A percentile compares a stretch with the other conserved stretches of the same genome.
Conservation (phyloP, 2,329 filamentous ascomycete genomes). For the Xylariomycetidae sp. region DNA sequence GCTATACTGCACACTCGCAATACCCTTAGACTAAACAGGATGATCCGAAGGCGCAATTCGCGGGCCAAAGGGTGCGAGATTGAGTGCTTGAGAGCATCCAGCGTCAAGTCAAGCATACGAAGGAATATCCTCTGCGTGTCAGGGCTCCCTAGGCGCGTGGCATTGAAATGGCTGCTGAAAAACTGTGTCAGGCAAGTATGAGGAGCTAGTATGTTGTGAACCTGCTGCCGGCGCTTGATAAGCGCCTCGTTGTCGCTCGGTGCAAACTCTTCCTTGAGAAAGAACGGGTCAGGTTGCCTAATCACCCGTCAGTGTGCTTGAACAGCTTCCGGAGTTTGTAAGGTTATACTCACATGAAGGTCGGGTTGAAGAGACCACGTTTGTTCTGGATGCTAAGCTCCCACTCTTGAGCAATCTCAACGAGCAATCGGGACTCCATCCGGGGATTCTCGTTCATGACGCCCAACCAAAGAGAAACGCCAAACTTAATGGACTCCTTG, state of each 20-base stretch:
- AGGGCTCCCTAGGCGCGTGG: conserved; percentile 75
- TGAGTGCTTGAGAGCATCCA: conserved; percentile 66
- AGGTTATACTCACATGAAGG: conserved; percentile 48
- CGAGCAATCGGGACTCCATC: conserved; percentile 78
- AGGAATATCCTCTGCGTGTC: conserved; percentile 78
- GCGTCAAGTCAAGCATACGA: conserved; percentile 71
- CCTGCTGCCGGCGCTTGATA: conserved; percentile 67
- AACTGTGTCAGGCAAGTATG: conserved; percentile 84
- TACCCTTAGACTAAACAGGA: conserved; percentile 76
- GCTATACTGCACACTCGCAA: conserved; percentile 66
- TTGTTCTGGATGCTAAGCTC: conserved; percentile 73
- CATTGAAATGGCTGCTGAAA: conserved; percentile 89
- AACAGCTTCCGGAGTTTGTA: background rate
- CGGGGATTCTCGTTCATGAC: conserved; percentile 93
- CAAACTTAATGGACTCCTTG: conserved; percentile 91
- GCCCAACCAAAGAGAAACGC: conserved; percentile 91
- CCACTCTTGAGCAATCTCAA: conserved; percentile 86
- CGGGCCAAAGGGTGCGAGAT: conserved; percentile 78
- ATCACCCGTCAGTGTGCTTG: conserved; percentile 32
- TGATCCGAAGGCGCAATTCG: conserved; percentile 84
- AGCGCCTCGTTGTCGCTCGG: conserved; percentile 77
- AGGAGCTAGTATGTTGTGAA: conserved; percentile 78
- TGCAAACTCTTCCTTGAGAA: conserved; percentile 83
- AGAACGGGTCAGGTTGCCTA: conserved; percentile 79
- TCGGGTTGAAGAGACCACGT: conserved; percentile 73